phyloP scores from a whole-genome alignment of 108 stramenopile species.

The Nannochloropsis salina region DNA sequence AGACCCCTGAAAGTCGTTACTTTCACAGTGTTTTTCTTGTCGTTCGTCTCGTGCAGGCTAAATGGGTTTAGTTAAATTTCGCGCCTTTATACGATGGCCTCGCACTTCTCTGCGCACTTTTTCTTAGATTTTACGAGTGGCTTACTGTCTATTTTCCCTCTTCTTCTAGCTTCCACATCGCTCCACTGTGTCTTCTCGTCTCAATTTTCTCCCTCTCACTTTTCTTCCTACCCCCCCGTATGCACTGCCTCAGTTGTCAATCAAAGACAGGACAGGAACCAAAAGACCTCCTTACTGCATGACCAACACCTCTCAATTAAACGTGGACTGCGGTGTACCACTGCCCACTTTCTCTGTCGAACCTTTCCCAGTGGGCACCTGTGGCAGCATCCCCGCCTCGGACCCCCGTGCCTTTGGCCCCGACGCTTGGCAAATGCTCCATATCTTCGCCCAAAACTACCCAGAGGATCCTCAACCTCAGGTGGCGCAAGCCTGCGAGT shows the following conservation, averaged over 20 bases:
- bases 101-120: not conserved
- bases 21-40: not conserved
- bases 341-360: not conserved
- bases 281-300: not conserved
- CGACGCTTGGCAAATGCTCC: slow-evolving; percentile 4
- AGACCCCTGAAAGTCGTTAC: no score
- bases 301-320: not conserved
- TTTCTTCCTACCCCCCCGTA: not conserved
- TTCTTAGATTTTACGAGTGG: not conserved
- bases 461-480: not conserved
- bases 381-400: not conserved
- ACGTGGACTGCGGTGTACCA: not conserved
- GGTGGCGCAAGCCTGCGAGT: not conserved
- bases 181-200: not conserved
- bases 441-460: not conserved
- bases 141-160: not conserved
- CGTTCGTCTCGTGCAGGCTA: not conserved
- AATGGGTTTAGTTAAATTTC: not conserved
- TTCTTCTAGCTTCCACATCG: not conserved
- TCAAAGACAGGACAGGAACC: not conserved
- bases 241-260: not conserved
- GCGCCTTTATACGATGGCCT: not conserved
- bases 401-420: not conserved
- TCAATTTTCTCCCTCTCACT: not conserved
- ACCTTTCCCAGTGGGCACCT: not conserved